Evolutionary conservation across 768 basidiomycete species (phyloP).

Genomic region (Pholiota conissans): DNA sequence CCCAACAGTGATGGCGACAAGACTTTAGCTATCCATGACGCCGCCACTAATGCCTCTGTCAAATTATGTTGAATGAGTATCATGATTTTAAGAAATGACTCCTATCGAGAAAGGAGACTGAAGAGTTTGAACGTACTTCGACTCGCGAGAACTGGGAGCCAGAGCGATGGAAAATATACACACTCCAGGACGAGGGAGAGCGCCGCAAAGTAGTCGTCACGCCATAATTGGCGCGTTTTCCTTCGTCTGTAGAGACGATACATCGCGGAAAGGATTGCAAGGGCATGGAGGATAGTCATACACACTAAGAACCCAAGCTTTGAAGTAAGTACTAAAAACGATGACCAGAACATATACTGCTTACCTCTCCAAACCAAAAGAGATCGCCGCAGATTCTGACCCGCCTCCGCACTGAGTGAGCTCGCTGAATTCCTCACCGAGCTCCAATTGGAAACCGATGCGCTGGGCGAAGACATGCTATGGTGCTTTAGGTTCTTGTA

Average conservation of each 20-base stretch:
- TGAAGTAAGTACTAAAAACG: not conserved
- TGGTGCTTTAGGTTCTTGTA: not conserved
- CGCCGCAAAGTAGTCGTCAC: constrained; percentile 19
- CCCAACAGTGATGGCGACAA: not conserved
- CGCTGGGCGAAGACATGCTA: not conserved
- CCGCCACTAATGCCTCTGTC: not conserved
- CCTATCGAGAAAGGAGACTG: not conserved
- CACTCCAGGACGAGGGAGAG: constrained; percentile 13
- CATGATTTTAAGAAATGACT: not conserved
- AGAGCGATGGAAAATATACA: constrained; percentile 14
- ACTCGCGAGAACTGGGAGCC: constrained; percentile 5
- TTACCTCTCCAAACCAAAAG: not conserved
- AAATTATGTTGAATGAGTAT: not conserved
- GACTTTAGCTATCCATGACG: not conserved
- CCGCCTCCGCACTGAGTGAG: not conserved
- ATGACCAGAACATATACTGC: not conserved
- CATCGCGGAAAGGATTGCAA: constrained; percentile 14
- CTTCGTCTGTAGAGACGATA: constrained; percentile 18
- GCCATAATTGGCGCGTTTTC: constrained; percentile 18
- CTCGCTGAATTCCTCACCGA: too few relatives aligned
- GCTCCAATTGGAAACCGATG: not conserved
- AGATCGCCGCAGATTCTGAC: not conserved
- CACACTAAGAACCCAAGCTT: not conserved
- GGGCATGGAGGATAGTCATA: constrained; percentile 9
- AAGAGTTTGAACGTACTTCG: not conserved